Percentiles rank a stretch among this genome's conserved stretches.
Conservation (phyloP, 805 yeast species). For the Candida ficus region DNA sequence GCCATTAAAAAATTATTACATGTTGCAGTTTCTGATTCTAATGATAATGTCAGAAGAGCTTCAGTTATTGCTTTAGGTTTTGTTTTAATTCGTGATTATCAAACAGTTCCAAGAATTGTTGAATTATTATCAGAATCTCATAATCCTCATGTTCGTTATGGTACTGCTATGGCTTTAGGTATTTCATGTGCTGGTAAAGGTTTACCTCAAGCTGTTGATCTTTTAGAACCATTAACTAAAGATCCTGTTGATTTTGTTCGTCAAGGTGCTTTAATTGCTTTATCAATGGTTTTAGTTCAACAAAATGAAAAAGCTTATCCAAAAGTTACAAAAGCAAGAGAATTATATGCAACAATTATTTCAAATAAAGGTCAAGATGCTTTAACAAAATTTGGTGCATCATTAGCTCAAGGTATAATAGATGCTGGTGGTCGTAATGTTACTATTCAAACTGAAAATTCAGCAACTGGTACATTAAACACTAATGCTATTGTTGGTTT, state of each 20-base stretch:
- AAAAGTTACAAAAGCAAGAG: constrained; percentile 71
- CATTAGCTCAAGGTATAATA: constrained; percentile 93
- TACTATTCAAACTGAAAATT: constrained; percentile 85
- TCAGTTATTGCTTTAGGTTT: constrained; percentile 91
- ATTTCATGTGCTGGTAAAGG: constrained; percentile 96
- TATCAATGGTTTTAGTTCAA: constrained; percentile 84
- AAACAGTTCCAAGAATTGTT: constrained; percentile 92
- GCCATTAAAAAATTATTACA: constrained; percentile 87
- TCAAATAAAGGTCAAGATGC: constrained; percentile 92
- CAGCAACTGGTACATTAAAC: constrained; percentile 85
- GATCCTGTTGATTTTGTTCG: constrained; percentile 97
- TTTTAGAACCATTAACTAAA: constrained; percentile 85
- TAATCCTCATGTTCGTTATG: constrained; percentile 97
- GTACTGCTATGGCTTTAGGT: constrained; percentile 96
- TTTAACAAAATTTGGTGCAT: constrained; percentile 95
- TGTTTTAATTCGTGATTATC: constrained; percentile 81
- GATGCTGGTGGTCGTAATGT: constrained; percentile 99
- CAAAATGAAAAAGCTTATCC: constrained; percentile 82
- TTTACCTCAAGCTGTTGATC: constrained; percentile 80
- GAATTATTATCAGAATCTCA: constrained; percentile 90
- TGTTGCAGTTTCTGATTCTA: constrained; percentile 93
- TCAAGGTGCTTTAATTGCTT: constrained; percentile 93
- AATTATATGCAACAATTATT: constrained; percentile 69
- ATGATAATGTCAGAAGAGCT: constrained; percentile 95
- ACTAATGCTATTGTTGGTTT: constrained; percentile 89